Evolutionary conservation across 495 filamentous ascomycete species (phyloP), one percentile per base, ranked within the genome.

Genomic region (Lophiostoma macrostomum): DNA sequence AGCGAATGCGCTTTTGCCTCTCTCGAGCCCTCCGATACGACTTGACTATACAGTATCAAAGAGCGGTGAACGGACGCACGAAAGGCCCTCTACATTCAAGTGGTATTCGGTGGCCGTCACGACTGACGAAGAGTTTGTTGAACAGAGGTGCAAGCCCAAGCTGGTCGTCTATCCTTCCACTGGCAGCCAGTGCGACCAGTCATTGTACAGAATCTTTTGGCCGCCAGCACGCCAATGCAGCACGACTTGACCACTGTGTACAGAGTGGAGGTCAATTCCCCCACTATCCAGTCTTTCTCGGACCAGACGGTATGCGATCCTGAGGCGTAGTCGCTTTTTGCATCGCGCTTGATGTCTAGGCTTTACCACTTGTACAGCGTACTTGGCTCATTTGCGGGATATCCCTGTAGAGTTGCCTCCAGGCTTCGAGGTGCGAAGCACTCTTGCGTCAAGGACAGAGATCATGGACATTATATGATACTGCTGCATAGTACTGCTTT

Each of bases 41-140:
- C n/a, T n/a, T n/a, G n/a, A n/a, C n/a, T n/a, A n/a, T n/a, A n/a
- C n/a, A n/a, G n/a, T 14, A 42, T 23, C 27, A 35, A 60, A 54
- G 50, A 55, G 57, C 50, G 57, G 57, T 55, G 57, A 54, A 55
- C 50, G 31, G 28, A 31, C 28, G 50, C 50, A 48, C 38, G 46
- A 45, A n/a, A 31, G 29, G n/a, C 12, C 4, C 3, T 36, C n/a
- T 22, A 20, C 18, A 20, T n/a, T n/a, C n/a, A n/a, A n/a, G n/a
- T n/a, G n/a, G n/a, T n/a, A n/a, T n/a, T n/a, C n/a, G n/a, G n/a
- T n/a, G n/a, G n/a, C n/a, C n/a, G n/a, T n/a, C n/a, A n/a, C n/a
- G n/a, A n/a, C n/a, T n/a, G n/a, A n/a, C n/a, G n/a, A n/a, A n/a
- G n/a, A n/a, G 25, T 56, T 56, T 22, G 35, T 37, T 5, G 41